Evolutionary conservation across 116 monocot genomes (phyloP).

Genomic region (Zostera marina): DNA sequence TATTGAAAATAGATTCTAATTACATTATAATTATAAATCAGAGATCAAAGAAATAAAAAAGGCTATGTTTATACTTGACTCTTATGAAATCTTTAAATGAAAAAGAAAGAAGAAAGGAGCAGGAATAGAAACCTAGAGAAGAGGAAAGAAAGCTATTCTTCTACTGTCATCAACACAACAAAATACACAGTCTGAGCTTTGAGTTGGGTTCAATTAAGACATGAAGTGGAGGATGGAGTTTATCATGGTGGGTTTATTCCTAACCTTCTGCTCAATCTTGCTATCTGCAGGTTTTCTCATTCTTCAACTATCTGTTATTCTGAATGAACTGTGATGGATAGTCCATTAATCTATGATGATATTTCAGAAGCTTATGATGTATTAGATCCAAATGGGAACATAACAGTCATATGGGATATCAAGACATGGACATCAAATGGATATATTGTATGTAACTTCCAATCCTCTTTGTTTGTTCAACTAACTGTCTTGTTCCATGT

Average conservation of each 20-base stretch:
- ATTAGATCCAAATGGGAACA: slow-evolving; percentile 69
- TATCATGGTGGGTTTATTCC: not conserved
- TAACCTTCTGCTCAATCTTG: slow-evolving; percentile 4
- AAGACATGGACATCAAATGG: slow-evolving; percentile 82
- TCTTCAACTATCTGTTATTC: not conserved
- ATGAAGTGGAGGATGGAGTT: not conserved
- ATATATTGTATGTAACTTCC: slow-evolving; percentile 57
- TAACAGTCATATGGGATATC: slow-evolving; percentile 84
- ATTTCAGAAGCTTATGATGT: slow-evolving; percentile 64
- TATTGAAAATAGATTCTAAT: too few relatives aligned
- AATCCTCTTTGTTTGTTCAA: not conserved
- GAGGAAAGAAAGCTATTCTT: too few relatives aligned
- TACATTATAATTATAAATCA: too few relatives aligned
- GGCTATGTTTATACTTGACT: too few relatives aligned
- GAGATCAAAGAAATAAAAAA: too few relatives aligned
- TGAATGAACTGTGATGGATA: not conserved
- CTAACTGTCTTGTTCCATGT: too few relatives aligned
- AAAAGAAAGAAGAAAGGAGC: too few relatives aligned
- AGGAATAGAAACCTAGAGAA: too few relatives aligned
- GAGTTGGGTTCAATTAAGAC: too few relatives aligned
- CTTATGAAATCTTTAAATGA: too few relatives aligned
- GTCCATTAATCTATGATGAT: not conserved
- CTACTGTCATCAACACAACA: too few relatives aligned
- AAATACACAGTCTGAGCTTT: too few relatives aligned
- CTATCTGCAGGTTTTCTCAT: slow-evolving; percentile 1